phyloP scores from a whole-genome alignment of 2,329 filamentous ascomycete species.

The Aspergillus versicolor region DNA sequence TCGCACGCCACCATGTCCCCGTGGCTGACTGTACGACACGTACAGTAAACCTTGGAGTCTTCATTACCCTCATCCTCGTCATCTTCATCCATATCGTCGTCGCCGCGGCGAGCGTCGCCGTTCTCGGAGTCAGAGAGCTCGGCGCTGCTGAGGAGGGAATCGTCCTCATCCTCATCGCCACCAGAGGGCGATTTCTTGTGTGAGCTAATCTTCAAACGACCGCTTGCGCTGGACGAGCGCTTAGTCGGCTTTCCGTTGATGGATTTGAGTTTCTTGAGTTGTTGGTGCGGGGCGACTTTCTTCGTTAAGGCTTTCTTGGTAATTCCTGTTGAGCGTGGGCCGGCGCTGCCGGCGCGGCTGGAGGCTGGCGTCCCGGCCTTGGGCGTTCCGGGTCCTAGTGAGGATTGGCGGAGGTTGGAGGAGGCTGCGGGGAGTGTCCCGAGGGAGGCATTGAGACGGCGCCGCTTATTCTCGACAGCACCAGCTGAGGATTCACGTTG shows the following conservation, averaged over 20 bases:
- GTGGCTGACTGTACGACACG: conserved; percentile 64
- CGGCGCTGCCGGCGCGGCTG: conserved; percentile 59
- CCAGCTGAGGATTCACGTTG: conserved; percentile 57
- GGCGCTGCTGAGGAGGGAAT: conserved; percentile 54
- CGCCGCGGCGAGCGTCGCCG: conserved; percentile 28
- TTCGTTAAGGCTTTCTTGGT: conserved; percentile 51
- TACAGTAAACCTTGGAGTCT: conserved; percentile 64
- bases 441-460: conserved; percentile 55
- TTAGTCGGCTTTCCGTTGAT: conserved; percentile 39
- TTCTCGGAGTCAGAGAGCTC: conserved; percentile 50
- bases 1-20: conserved; percentile 69
- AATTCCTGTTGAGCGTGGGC: conserved; percentile 46
- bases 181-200: conserved; percentile 44
- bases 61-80: conserved; percentile 54
- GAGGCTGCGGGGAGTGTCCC: conserved; percentile 55
- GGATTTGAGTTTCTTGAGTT: conserved; percentile 42
- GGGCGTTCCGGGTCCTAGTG: conserved; percentile 63
- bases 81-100: conserved; percentile 47
- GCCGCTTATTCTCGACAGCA: conserved; percentile 58
- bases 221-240: conserved; percentile 42
- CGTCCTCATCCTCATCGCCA: conserved; percentile 51
- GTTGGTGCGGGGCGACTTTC: conserved; percentile 57
- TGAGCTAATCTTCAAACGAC: conserved; percentile 32
- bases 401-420: conserved; percentile 60
- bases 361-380: conserved; percentile 56